Evolutionary conservation across 352 stramenopile genomes (phyloP), one percentile per base, ranked within the genome.

Genomic region (Globisporangium viniferum): DNA sequence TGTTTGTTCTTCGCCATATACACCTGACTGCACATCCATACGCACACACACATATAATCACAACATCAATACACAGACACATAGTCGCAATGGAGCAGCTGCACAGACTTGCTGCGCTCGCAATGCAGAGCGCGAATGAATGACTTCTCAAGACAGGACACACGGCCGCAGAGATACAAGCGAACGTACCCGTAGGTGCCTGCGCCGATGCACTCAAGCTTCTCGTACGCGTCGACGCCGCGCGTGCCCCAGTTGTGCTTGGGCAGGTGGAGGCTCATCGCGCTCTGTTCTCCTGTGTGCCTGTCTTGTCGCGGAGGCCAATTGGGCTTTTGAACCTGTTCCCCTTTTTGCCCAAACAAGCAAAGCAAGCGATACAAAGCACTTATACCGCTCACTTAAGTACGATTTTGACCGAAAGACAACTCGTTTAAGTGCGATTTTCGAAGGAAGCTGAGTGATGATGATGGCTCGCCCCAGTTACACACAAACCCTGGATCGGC

Each of bases 1-100:
- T 76, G 70, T 68, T 93, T 94, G 73, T 96, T 85, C 71, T 93
- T 93, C 59, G 89, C 89, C 86, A 94, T 92, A 66, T 94, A 96
- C 67, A 96, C 89, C 73, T 96, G 86, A 0, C 88, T 95, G 68
- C 7, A 10, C 41, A 67, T 27, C 46, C 54, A 58, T 29, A 24
- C 54, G 7, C 3, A 46, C 8, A 29, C 20, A 59, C 3, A 59
- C 8, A 59, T n/a, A 59, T 6, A 36, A 36, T 27, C 15, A 22
- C 7, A 24, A 35, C 31, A 31, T 46, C 20, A 60, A 20, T 8
- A 46, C 31, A 46, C 53, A 46, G 27, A 59, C 24, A 22, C 54
- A 35, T 29, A 59, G 1, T 59, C 27, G 14, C 18, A 35, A 35
- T 20, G 51, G 22, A 49, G 24, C 35, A 64, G 24, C n/a, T 22